phyloP scores from a whole-genome alignment of 1,284 basidiomycete genomes.

The Mycena sp. region DNA sequence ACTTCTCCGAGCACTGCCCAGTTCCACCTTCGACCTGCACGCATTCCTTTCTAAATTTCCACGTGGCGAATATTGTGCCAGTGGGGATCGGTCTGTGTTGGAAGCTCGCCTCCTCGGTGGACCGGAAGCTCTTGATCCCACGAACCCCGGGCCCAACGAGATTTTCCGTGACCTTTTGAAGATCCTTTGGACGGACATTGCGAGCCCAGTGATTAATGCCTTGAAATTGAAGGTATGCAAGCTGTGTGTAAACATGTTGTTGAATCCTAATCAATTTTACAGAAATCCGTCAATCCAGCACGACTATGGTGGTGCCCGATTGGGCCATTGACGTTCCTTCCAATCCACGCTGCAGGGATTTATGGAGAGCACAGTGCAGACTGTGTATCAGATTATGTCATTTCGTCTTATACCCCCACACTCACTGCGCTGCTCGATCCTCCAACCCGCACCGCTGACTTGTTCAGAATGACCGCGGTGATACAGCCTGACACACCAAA shows the following conservation, averaged over 20 bases:
- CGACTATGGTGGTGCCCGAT: conserved; percentile 40
- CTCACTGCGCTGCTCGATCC: conserved; percentile 9
- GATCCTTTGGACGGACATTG: neutral
- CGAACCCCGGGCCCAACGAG: neutral
- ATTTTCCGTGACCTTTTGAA: neutral
- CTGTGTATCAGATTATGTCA: conserved; percentile 28
- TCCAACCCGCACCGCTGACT: neutral
- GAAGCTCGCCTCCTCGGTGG: neutral
- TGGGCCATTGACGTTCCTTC: conserved; percentile 34
- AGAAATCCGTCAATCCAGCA: conserved; percentile 7
- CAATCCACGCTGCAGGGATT: conserved; percentile 37
- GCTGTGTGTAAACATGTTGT: neutral
- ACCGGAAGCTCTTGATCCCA: neutral
- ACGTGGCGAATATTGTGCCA: neutral
- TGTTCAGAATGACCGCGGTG: too few relatives aligned
- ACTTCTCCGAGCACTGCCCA: neutral
- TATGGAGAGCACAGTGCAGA: conserved; percentile 13
- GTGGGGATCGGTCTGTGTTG: neutral
- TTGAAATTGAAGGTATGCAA: conserved; percentile 1
- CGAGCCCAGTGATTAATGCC: neutral
- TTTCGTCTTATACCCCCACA: conserved; percentile 37
- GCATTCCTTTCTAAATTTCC: neutral
- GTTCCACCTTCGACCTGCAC: neutral
- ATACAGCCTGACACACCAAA: too few relatives aligned
- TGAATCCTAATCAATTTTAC: neutral